Conservation (phyloP, 257 asterid genomes). For the Mitragyna speciosa region DNA sequence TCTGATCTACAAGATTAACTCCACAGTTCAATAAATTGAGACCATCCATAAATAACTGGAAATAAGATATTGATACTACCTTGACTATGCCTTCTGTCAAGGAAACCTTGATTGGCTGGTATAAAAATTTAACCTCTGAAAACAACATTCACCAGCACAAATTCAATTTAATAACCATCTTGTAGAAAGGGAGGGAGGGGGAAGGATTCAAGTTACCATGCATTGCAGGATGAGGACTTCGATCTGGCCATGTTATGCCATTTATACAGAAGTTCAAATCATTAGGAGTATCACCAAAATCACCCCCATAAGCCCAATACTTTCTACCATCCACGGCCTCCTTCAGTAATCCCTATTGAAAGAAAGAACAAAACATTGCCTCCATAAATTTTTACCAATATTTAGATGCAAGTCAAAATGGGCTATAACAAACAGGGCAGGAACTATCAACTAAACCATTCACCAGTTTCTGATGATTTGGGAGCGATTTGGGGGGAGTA, state of each 20-base stretch:
- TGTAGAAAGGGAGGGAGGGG: not conserved
- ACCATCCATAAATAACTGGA: constrained; percentile 5
- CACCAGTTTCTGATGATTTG: not conserved
- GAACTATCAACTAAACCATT: not conserved
- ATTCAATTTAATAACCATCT: not conserved
- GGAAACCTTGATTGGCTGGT: constrained; percentile 90
- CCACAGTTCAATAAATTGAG: constrained; percentile 11
- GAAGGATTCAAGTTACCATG: constrained; percentile 46
- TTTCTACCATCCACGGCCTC: constrained; percentile 65
- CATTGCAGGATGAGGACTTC: constrained; percentile 93
- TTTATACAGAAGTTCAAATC: constrained; percentile 91
- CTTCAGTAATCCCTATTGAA: constrained; percentile 65
- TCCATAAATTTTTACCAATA: not conserved
- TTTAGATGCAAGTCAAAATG: not conserved
- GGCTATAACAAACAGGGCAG: not conserved
- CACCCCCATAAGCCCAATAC: constrained; percentile 98
- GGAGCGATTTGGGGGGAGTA: not conserved
- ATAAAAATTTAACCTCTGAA: constrained; percentile 87
- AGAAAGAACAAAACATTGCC: not conserved
- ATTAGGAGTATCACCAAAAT: constrained; percentile 87
- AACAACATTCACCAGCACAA: not conserved
- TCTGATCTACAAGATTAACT: constrained; percentile 53
- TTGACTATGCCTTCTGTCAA: constrained; percentile 58
- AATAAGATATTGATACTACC: constrained; percentile 43
- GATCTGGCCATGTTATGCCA: constrained; percentile 93